phyloP scores from a whole-genome alignment of 176 grass and related monocot species.

The Eremochloa ophiuroides region DNA sequence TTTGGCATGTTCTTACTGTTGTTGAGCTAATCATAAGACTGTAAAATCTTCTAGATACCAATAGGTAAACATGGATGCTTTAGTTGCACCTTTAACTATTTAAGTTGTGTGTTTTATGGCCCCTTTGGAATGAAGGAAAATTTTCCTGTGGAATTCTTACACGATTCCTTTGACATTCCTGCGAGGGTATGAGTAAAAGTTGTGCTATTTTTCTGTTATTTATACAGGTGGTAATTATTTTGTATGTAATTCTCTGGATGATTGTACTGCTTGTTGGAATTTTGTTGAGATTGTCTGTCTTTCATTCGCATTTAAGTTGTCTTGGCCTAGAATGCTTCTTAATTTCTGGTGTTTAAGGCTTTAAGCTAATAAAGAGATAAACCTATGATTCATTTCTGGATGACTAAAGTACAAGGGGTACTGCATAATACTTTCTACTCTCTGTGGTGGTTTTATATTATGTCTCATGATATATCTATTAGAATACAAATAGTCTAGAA shows the following conservation, averaged over 20 bases:
- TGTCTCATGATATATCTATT: background rate
- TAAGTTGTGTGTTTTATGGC: background rate
- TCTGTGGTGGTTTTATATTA: too few species aligned
- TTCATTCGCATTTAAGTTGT: background rate
- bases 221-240: background rate
- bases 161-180: background rate
- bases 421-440: background rate
- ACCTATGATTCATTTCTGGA: background rate
- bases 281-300: background rate
- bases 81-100: background rate
- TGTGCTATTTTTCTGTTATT: background rate
- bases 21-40: background rate
- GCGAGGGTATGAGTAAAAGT: background rate
- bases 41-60: conserved; percentile 5
- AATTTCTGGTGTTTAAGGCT: background rate
- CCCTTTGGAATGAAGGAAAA: background rate
- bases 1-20: conserved; percentile 7
- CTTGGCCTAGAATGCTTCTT: background rate
- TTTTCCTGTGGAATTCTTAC: background rate
- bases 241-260: background rate
- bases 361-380: background rate
- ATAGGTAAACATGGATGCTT: background rate
- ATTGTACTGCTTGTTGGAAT: background rate
- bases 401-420: background rate
- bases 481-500: too few species aligned